These are phyloP conservation scores for Diaporthe longicolla DNA, from an alignment of 2,329 filamentous ascomycete genomes.

Conservation along the genomic window DNA sequence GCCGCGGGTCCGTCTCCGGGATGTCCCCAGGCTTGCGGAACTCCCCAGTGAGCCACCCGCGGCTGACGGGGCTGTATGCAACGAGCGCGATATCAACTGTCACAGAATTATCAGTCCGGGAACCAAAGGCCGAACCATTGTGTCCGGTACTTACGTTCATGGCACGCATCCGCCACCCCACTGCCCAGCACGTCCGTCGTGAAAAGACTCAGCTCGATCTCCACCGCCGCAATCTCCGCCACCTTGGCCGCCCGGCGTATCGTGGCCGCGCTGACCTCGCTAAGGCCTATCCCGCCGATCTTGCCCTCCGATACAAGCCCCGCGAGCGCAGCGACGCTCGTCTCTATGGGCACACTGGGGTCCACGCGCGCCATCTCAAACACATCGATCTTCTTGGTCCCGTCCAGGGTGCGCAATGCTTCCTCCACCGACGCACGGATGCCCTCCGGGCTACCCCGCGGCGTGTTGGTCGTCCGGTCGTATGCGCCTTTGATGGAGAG, in stretches of 20 bases:
- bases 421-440: slow-evolving; percentile 70
- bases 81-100: slow-evolving; percentile 58
- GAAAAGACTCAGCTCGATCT: slow-evolving; percentile 61
- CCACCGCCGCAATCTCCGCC: slow-evolving; percentile 60
- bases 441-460: slow-evolving; percentile 61
- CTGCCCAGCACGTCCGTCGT: slow-evolving; percentile 52
- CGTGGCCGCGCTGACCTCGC: slow-evolving; percentile 58
- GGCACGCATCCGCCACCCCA: slow-evolving; percentile 63
- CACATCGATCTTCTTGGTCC: slow-evolving; percentile 66
- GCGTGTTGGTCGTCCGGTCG: slow-evolving; percentile 46
- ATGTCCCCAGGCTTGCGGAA: slow-evolving; percentile 69
- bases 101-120: neutral
- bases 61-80: slow-evolving; percentile 61
- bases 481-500: slow-evolving; percentile 69
- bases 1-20: slow-evolving; percentile 63
- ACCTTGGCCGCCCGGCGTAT: slow-evolving; percentile 57
- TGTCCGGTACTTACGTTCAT: slow-evolving; percentile 61
- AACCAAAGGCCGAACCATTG: too few species aligned
- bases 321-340: slow-evolving; percentile 51
- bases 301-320: slow-evolving; percentile 58
- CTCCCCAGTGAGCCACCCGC: slow-evolving; percentile 67
- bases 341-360: slow-evolving; percentile 61
- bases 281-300: slow-evolving; percentile 59
- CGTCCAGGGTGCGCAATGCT: slow-evolving; percentile 55
- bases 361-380: slow-evolving; percentile 65